Evolutionary conservation across 2,329 filamentous ascomycete genomes (phyloP), one percentile per base, ranked within the genome.

Genomic region (Fusarium illudens): DNA sequence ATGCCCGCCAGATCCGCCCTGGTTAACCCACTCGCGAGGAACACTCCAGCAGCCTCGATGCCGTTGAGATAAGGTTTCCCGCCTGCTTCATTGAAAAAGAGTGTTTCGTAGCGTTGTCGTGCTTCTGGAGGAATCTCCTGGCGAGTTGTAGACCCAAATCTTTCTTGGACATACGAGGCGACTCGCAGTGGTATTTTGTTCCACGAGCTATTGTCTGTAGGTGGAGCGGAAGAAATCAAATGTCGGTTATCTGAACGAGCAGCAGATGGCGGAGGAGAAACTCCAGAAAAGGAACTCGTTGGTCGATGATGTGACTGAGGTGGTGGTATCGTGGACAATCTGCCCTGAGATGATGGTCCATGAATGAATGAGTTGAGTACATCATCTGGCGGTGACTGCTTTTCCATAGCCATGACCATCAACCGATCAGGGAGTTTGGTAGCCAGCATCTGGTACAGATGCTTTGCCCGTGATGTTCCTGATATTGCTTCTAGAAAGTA

Each of bases 1-100:
- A 74, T 73, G 25, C 54, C 60, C 4, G 65, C 67, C 9, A 72
- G 58, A 36, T 69, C 64, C 6, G 58, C 33, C 22, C 62, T 64
- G 33, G 46, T 50, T 11, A 71, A 34, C 7, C 64, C 64, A n/a
- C 71, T 71, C 13, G 20, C 46, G 9, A 67, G 51, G 17, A 73
- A 73, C 2, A 73, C 25, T 3, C 42, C 50, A 11, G 68, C 67
- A 0, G 68, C 71, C n/a, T 68, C 66, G 29, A 70, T 65, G 17
- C 68, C 68, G 2, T 58, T 68, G 29, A 73, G 59, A 25, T 65
- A 67, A 0, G 62, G 36, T 36, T 62, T 69, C 8, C 65, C 42
- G 4, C 32, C 32, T 19, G 54, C 25, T 12, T 60, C 56, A 3
- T 32, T 50, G 2, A 50, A 19, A n/a, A 68, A 68, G 20, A 59